A percentile compares a stretch with the other conserved stretches of the same genome.
phyloP scores from a whole-genome alignment of 2,329 filamentous ascomycete genomes.

The Talaromyces amestolkiae region DNA sequence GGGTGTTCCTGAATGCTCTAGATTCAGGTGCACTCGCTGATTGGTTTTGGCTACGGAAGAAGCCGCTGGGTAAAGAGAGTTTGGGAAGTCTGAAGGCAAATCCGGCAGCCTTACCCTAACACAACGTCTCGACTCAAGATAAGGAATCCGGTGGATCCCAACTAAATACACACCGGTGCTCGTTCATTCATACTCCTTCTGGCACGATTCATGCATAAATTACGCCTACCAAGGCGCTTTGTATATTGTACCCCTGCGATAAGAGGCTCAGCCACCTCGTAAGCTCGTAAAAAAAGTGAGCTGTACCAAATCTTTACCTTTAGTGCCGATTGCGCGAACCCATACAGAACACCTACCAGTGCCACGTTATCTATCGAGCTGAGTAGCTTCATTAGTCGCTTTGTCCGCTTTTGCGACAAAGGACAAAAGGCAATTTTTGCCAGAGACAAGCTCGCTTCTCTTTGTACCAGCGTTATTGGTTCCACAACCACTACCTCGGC shows the following conservation, averaged over 20 bases:
- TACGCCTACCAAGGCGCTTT: background rate
- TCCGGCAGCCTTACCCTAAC: background rate
- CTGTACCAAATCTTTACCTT: background rate
- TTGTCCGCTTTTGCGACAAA: background rate
- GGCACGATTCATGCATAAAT: background rate
- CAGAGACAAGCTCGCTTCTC: background rate
- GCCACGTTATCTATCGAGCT: conserved; percentile 8
- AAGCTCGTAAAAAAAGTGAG: background rate
- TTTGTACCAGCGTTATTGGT: background rate
- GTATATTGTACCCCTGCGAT: background rate
- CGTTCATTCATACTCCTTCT: background rate
- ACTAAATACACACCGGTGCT: background rate
- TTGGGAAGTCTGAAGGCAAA: background rate
- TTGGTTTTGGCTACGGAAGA: background rate
- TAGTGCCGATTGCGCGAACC: background rate
- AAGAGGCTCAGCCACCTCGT: background rate
- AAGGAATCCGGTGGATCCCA: background rate
- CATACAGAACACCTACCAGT: background rate
- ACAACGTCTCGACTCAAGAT: background rate
- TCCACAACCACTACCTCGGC: background rate
- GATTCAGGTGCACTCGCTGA: background rate
- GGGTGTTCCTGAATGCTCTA: background rate
- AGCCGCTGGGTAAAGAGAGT: background rate
- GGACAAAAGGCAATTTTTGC: background rate
- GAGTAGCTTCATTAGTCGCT: background rate